A percentile compares a stretch with the other conserved stretches of the same genome.
phyloP scores from a whole-genome alignment of 2,329 filamentous ascomycete genomes.

The Pyricularia grisea region DNA sequence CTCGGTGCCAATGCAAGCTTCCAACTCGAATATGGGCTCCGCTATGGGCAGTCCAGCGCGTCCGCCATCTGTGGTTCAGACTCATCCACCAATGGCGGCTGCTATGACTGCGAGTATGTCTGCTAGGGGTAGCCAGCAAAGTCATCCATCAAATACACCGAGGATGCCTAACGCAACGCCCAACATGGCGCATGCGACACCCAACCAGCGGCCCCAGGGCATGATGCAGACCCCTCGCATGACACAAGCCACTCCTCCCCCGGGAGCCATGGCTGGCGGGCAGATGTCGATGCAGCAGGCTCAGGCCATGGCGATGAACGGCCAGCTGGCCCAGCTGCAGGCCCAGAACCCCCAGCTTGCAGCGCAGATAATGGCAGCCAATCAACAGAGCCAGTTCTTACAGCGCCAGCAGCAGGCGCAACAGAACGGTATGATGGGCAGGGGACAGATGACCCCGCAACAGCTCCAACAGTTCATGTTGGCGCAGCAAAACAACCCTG shows the following conservation, averaged over 20 bases:
- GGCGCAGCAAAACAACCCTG: slow-evolving; percentile 8
- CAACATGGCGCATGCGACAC: slow-evolving; percentile 50
- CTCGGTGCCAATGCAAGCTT: slow-evolving; percentile 53
- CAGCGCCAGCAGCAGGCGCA: slow-evolving; percentile 27
- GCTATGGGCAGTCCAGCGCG: slow-evolving; percentile 45
- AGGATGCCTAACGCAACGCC: slow-evolving; percentile 53
- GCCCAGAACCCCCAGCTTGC: slow-evolving; percentile 28
- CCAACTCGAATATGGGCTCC: slow-evolving; percentile 53
- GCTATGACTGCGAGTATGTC: slow-evolving; percentile 56
- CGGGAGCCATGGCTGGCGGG: slow-evolving; percentile 42
- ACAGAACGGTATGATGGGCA: slow-evolving; percentile 23
- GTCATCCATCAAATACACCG: slow-evolving; percentile 54
- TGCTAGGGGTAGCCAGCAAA: slow-evolving; percentile 56
- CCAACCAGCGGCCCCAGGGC: slow-evolving; percentile 37
- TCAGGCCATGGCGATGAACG: slow-evolving; percentile 48
- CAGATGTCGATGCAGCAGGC: slow-evolving; percentile 35
- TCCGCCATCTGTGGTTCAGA: slow-evolving; percentile 56
- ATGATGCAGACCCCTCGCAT: slow-evolving; percentile 28
- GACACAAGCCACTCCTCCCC: slow-evolving; percentile 52
- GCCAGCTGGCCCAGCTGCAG: slow-evolving; percentile 21
- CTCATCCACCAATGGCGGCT: slow-evolving; percentile 44
- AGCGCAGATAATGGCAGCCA: slow-evolving; percentile 36
- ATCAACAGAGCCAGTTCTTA: slow-evolving; percentile 21
- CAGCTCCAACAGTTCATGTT: slow-evolving; percentile 29
- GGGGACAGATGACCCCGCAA: slow-evolving; percentile 20